Evolutionary conservation across 441 rosid genomes (phyloP).

Genomic region (Adansonia grandidieri): DNA sequence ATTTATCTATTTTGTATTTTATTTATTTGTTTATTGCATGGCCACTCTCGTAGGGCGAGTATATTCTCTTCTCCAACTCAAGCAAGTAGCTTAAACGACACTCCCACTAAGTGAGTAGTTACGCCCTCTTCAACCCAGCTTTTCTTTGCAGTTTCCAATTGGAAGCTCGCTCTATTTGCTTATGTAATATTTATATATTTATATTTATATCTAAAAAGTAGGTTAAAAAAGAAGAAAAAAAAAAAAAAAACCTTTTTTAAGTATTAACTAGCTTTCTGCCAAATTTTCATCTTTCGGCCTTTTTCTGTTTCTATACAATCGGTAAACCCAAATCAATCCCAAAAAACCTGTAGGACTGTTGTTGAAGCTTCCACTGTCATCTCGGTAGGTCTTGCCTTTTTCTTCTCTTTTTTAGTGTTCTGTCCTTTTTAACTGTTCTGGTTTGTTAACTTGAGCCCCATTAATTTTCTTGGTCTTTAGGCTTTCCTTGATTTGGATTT

Average conservation of each 20-base stretch:
- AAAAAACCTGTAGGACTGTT: neutral
- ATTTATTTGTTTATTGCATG: too few species aligned
- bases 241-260: neutral
- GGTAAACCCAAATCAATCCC: neutral
- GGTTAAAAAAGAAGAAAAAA: too few species aligned
- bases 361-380: slow-evolving; percentile 15
- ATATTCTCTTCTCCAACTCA: neutral
- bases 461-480: neutral
- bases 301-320: neutral
- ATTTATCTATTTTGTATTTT: too few species aligned
- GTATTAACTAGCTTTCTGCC: neutral
- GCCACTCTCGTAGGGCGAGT: neutral
- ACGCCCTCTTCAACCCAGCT: neutral
- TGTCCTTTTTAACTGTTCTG: neutral
- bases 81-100: neutral
- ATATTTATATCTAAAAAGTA: too few species aligned
- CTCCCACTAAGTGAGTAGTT: neutral
- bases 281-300: neutral
- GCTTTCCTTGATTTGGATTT: neutral
- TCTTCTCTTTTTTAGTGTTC: neutral
- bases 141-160: slow-evolving; percentile 3
- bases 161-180: neutral
- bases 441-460: neutral
- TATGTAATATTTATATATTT: too few species aligned
- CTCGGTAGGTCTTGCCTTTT: neutral